phyloP scores from a whole-genome alignment of 352 stramenopile species.

The Paralagenidium karlingii region DNA sequence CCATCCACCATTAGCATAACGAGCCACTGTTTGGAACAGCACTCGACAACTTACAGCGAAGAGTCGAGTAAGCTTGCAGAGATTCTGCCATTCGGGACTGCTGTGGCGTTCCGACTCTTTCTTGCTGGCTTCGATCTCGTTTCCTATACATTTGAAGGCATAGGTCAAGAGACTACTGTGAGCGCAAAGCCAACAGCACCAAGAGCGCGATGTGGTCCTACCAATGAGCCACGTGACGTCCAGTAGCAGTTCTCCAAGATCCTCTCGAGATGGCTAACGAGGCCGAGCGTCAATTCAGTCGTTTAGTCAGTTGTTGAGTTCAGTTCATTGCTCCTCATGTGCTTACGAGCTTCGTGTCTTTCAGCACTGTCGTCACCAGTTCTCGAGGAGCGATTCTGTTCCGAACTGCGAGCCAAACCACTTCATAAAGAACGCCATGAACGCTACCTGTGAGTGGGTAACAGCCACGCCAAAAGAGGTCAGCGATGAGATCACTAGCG shows the following conservation, averaged over 20 bases:
- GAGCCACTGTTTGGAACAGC: background rate
- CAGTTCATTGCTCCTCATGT: background rate
- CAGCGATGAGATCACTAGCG: no score
- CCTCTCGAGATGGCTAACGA: conserved; percentile 11
- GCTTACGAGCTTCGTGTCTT: conserved; percentile 47
- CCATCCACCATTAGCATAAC: background rate
- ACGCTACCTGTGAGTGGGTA: no score
- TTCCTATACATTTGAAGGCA: conserved; percentile 10
- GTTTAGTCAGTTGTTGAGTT: background rate
- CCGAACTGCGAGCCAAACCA: conserved; percentile 61
- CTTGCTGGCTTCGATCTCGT: conserved; percentile 64
- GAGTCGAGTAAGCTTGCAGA: conserved; percentile 43
- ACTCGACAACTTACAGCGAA: conserved; percentile 19
- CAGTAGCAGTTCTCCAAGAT: conserved; percentile 37
- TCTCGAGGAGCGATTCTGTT: conserved; percentile 60
- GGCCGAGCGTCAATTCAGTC: no score
- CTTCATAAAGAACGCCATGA: conserved; percentile 76
- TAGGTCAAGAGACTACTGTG: background rate
- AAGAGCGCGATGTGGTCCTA: conserved; percentile 2
- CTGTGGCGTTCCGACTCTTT: conserved; percentile 50
- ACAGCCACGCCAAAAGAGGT: no score
- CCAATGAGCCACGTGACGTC: conserved; percentile 65
- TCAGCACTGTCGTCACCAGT: conserved; percentile 40
- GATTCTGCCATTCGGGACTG: conserved; percentile 54
- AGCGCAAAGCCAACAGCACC: background rate